Evolutionary conservation across 768 basidiomycete species (phyloP).

Genomic region (Phanerochaete sordida): DNA sequence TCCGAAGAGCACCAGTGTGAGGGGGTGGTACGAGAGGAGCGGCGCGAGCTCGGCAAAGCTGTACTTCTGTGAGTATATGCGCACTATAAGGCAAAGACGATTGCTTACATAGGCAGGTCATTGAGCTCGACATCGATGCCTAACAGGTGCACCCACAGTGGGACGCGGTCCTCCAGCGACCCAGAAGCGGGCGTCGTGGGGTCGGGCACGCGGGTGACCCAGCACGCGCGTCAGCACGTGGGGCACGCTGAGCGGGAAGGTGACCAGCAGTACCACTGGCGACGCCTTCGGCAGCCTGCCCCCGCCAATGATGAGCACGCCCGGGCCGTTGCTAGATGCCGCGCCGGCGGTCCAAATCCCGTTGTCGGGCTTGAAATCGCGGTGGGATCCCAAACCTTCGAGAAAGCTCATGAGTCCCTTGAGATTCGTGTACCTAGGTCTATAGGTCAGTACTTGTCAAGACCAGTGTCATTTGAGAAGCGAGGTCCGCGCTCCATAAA

Average conservation of each 20-base stretch:
- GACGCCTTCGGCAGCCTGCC: conserved; percentile 39
- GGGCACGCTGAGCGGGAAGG: conserved; percentile 40
- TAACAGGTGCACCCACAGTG: conserved; percentile 33
- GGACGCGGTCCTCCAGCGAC: conserved; percentile 20
- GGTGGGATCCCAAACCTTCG: too few species aligned
- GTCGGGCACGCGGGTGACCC: conserved; percentile 31
- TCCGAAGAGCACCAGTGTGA: conserved; percentile 41
- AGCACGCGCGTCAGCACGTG: conserved; percentile 34
- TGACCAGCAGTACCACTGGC: conserved; percentile 41
- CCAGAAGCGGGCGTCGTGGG: conserved; percentile 24
- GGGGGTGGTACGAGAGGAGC: conserved; percentile 41
- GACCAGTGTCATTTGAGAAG: too few species aligned
- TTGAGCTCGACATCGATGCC: conserved; percentile 38
- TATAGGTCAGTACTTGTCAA: too few species aligned
- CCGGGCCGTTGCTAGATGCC: too few species aligned
- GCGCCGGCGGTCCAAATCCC: too few species aligned
- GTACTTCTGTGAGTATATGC: background rate
- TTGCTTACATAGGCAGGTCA: conserved; percentile 37
- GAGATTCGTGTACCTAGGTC: too few species aligned
- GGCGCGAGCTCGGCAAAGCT: conserved; percentile 47
- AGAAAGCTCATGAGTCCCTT: too few species aligned
- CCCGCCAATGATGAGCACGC: too few species aligned
- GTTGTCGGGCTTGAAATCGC: too few species aligned
- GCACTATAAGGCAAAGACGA: background rate
- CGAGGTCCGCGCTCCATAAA: too few species aligned